Evolutionary conservation across 768 basidiomycete genomes (phyloP), one percentile per base, ranked within the genome.

Genomic region (Leucosporidium creatinivorum): DNA sequence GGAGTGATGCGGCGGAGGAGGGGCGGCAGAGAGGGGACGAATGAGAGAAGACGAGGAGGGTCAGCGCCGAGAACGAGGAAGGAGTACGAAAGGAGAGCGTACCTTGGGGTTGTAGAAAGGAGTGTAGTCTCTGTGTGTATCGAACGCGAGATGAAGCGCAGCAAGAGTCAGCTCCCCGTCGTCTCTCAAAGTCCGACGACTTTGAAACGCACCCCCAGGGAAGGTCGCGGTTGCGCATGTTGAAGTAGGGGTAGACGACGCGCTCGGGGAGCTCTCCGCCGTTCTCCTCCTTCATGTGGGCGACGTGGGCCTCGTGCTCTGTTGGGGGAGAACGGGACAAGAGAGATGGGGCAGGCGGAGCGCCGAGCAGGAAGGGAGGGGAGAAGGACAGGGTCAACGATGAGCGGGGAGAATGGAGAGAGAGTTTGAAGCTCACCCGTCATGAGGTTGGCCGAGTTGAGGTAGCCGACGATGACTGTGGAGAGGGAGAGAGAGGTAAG

Each of bases 261-360:
- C 72, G 60, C 63, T 70, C 65, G 9, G 69, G 70, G 44, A 66
- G 63, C 64, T 75, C 74, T 48, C 72, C 74, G n/a, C 72, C 74
- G 69, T 74, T 72, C 63, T 69, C 74, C 49, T 70, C 64, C 66
- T 71, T 69, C 50, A 69, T 65, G 68, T 75, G 74, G 54, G 69
- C 72, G 54, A 69, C 58, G 68, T 75, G 74, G 17, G 36, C n/a
- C 56, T 68, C 62, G 66, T 75, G 74, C 65, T 75, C 74, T 57
- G 61, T 44, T 36, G 15, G 39, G 39, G 6, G 39, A 10, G 39
- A 13, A 44, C 15, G 10, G 39, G 13, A 10, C 8, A 44, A 6
- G 5, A 12, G 12, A 12, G 12, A 36, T 5, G 33, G 33, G 33
- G 33, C 6, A 36, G 33, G 39, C 39, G 15, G 39, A 15, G 39